These are phyloP conservation scores for Cryphonectria parasitica DNA, from an alignment of 2,329 filamentous ascomycete genomes.

Conservation along the genomic window DNA sequence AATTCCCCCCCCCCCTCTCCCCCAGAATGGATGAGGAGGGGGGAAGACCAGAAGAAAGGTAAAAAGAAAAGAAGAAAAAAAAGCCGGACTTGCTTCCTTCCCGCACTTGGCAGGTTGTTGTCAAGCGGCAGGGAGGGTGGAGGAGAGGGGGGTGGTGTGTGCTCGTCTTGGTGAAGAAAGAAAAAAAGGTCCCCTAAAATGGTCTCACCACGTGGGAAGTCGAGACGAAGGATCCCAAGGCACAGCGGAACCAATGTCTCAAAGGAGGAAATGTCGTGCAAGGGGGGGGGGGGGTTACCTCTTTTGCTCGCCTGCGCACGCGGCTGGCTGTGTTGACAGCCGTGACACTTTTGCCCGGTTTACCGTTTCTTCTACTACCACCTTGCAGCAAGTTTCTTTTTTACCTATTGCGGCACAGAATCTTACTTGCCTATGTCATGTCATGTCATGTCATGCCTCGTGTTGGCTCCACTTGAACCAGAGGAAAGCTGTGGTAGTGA, in stretches of 20 bases:
- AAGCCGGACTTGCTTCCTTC: constrained; percentile 17
- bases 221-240: constrained; percentile 2
- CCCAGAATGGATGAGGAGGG: too few relatives aligned
- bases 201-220: constrained; percentile 23
- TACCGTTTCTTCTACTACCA: not conserved
- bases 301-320: not conserved
- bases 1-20: too few relatives aligned
- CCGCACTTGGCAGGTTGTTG: constrained; percentile 21
- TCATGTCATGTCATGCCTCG: constrained; percentile 2
- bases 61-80: not conserved
- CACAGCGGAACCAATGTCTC: not conserved
- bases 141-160: constrained; percentile 3
- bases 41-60: too few relatives aligned
- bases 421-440: not conserved
- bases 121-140: constrained; percentile 2
- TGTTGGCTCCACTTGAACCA: not conserved
- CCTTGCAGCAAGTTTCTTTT: not conserved
- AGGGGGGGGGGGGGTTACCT: not conserved
- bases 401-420: not conserved
- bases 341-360: constrained; percentile 1
- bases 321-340: not conserved
- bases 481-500: not conserved
- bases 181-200: constrained; percentile 11
- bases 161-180: not conserved
- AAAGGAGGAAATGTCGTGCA: not conserved